These are phyloP conservation scores for Penicillium hesseltinei DNA, from an alignment of 2,329 filamentous ascomycete genomes.

Conservation along the genomic window DNA sequence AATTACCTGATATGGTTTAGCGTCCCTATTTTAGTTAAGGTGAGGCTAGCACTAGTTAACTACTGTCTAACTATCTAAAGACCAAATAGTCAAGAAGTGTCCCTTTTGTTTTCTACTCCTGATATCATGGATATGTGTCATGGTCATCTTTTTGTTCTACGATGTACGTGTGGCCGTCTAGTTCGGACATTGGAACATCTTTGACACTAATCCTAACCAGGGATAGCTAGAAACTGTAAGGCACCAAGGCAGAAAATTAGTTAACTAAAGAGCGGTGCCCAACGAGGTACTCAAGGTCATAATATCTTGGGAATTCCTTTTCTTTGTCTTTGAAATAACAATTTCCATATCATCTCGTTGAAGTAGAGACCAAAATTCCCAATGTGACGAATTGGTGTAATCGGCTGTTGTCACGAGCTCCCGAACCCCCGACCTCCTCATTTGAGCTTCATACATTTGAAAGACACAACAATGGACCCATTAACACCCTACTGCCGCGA, in stretches of 20 bases:
- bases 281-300: neutral
- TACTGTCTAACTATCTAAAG: too few species aligned
- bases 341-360: neutral
- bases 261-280: neutral
- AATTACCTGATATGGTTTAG: neutral
- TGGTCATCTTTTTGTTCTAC: too few species aligned
- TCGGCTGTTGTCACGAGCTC: conserved; percentile 5
- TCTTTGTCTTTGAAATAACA: neutral
- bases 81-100: too few species aligned
- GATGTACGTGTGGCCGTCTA: too few species aligned
- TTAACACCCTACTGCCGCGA: conserved; percentile 47
- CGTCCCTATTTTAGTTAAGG: neutral
- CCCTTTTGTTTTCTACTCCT: too few species aligned
- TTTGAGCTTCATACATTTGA: conserved; percentile 3
- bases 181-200: too few species aligned
- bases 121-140: too few species aligned
- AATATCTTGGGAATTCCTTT: neutral
- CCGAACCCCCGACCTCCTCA: neutral
- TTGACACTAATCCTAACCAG: too few species aligned
- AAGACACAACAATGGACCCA: conserved; percentile 22
- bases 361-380: neutral
- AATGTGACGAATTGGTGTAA: neutral
- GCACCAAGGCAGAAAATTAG: neutral
- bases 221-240: neutral
- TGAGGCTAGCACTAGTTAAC: too few species aligned